Evolutionary conservation across 1,139 yeast species (phyloP), one percentile per base, ranked within the genome.

Genomic region (Yamadazyma diospyri): DNA sequence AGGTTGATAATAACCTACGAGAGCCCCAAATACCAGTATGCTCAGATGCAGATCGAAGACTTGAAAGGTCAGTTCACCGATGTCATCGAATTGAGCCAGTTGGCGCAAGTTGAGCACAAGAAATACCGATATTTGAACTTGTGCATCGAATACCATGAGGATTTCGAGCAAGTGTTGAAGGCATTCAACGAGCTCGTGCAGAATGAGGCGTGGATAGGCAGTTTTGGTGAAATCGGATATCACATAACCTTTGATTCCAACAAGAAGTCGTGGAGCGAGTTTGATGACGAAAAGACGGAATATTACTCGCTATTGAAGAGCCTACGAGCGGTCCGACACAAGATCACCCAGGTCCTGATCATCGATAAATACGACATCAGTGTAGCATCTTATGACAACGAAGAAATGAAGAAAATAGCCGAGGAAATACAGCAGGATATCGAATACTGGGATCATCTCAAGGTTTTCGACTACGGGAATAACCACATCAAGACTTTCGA

Each of bases 351-450:
- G 23, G 61, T 67, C 31, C 65, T 73, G 1, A 50, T 68, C 11
- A 55, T 68, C 17, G 55, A 59, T 42, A 68, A 68, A 38, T 66
- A 64, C 40, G 64, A 61, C 30, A 44, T 52, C 45, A 57, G 54
- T 31, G 60, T 69, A 0, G 57, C 58, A 3, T 61, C 61, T 38
- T 40, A 63, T 0, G 71, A 61, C 23, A 53, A 56, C 31, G 50
- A 52, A 25, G 70, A 63, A 29, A 44, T 63, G 29, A 55, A 57
- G 2, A 50, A 50, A 28, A 44, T 67, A 3, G 68, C 67, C 4
- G 55, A 57, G 33, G 72, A 66, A 36, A 66, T 69, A 16, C 69
- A 64, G 41, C 53, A 47, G 16, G 75, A 69, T 42, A 55, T 66
- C 21, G 45, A 46, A 16, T 45, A 54, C 33, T 69, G 74, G 73